Base-by-base conservation (phyloP, 2,329 filamentous ascomycete species). In the Hortaea sp. region DNA sequence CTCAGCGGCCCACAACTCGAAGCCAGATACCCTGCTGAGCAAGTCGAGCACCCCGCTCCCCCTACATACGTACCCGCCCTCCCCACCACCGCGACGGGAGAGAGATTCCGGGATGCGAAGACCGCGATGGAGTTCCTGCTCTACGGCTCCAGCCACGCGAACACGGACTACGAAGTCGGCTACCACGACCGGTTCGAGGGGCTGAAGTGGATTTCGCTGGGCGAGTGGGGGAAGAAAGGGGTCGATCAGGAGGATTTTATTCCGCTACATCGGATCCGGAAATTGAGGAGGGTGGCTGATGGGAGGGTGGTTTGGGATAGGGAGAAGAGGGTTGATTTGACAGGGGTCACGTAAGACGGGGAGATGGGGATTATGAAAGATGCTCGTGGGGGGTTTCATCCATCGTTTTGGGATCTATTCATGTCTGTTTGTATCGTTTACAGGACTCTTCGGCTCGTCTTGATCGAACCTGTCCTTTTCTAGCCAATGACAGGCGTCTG, bases 161-260 rank as follows among this genome's bases (percentile, higher is more conserved):
- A 20, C 20, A 56, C 57, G 4, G 63, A 74, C 42, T 77, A 71
- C 53, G 62, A 75, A 9, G 69, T 78, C 29, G 75, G 73, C 3
- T 78, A 77, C 48, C 62, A 72, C 20, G 75, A 79, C 54, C 66
- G 74, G 7, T 78, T 78, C 45, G 46, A 48, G 29, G 73, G 72
- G 0, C 63, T 69, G 13, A 64, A 69, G 46, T 75, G 77, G 59
- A 67, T 69, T 7, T 54, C 62, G 6, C 58, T 76, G 3, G 65
- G 67, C 7, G 43, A 39, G 12, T 45, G 43, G 43, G 43, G 32
- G 10, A 44, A 44, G 34, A 45, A 40, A 27, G 73, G 76, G 41
- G 67, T 69, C 30, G 77, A 74, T 7, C 66, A 77, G 29, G 73
- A 77, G 48, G 74, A 78, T 41, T 78, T 77, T 46, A 76, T 78